Conservation (phyloP, 1,284 basidiomycete genomes). For the Pascua guehoae region DNA sequence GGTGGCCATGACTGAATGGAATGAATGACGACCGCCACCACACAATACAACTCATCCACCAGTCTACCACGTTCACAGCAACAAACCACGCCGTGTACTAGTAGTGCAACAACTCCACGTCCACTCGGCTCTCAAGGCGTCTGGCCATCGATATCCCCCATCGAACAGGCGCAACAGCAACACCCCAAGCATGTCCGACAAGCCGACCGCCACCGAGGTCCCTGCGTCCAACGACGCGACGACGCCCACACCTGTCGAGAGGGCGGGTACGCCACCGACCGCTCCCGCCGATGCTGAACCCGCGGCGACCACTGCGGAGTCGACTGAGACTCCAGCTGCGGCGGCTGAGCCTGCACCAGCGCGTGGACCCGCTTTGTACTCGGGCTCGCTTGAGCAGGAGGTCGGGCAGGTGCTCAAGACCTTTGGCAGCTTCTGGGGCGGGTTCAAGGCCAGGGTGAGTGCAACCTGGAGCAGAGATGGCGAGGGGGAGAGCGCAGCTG, state of each 20-base stretch:
- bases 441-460: conserved; percentile 77
- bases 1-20: no score
- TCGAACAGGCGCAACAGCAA: neutral
- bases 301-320: neutral
- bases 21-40: no score
- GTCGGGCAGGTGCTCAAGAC: conserved; percentile 79
- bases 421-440: conserved; percentile 75
- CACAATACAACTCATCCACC: no score
- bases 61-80: no score
- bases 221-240: no score
- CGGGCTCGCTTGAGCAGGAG: conserved; percentile 68
- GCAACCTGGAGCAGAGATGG: neutral
- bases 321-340: conserved; percentile 1
- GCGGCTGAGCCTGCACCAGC: conserved; percentile 9
- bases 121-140: no score
- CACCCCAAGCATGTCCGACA: neutral
- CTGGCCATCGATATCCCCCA: no score
- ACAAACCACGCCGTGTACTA: no score
- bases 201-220: neutral
- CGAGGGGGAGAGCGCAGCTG: neutral
- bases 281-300: neutral
- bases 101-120: no score
- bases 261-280: neutral
- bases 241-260: neutral
- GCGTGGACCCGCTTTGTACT: conserved; percentile 39